Percentiles rank a stretch among this genome's conserved stretches.
These are phyloP conservation scores for Lactarius vividus DNA, from an alignment of 768 basidiomycete genomes.

Conservation along the genomic window DNA sequence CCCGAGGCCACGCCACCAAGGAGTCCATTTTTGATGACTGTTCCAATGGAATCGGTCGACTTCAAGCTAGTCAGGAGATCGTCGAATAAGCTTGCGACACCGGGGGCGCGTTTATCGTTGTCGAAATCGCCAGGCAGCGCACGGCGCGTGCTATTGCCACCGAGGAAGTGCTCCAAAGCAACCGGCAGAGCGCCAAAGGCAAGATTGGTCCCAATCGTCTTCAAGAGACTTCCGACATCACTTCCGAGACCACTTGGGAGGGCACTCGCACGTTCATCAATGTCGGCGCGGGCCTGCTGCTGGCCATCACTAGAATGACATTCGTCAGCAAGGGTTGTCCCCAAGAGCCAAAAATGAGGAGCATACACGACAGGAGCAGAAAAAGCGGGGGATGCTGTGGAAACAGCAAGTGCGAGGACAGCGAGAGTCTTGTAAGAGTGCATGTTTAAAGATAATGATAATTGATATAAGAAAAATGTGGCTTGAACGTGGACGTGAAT, in stretches of 20 bases:
- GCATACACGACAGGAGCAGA: background rate
- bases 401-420: constrained; percentile 5
- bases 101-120: background rate
- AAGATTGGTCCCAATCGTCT: background rate
- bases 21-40: background rate
- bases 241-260: background rate
- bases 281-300: background rate
- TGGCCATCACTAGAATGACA: background rate
- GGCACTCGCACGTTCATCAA: background rate
- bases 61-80: too few relatives aligned
- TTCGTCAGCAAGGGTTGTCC: background rate
- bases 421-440: background rate
- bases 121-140: background rate
- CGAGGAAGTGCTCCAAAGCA: background rate
- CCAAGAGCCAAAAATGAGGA: background rate
- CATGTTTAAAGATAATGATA: background rate
- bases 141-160: background rate
- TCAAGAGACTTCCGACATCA: background rate
- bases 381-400: background rate
- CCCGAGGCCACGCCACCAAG: background rate
- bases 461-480: background rate
- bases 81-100: background rate
- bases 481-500: background rate
- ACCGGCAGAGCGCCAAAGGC: background rate
- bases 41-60: background rate